Percentiles rank a stretch among this genome's conserved stretches.
Conservation (phyloP, 345 rosid genomes). For the Combretum micranthum region DNA sequence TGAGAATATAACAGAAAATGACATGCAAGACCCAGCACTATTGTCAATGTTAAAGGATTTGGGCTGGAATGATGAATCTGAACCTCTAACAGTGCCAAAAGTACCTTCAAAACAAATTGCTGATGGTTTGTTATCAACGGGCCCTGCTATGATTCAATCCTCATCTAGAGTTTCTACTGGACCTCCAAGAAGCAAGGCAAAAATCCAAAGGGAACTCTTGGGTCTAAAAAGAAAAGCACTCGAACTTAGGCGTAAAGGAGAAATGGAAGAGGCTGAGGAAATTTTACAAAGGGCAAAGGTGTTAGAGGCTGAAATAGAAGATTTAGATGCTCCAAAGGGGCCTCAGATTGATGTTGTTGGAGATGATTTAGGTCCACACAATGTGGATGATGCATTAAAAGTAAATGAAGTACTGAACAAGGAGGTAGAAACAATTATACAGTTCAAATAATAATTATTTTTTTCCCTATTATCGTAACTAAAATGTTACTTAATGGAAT, state of each 20-base stretch:
- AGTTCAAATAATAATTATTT: too few relatives aligned
- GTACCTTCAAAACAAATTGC: conserved; percentile 17
- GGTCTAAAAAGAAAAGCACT: conserved; percentile 79
- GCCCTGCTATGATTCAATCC: conserved; percentile 13
- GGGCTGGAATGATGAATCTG: conserved; percentile 58
- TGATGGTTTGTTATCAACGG: background rate
- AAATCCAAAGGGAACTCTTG: conserved; percentile 79
- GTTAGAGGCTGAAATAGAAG: conserved; percentile 53
- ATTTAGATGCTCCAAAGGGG: conserved; percentile 44
- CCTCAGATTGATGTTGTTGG: conserved; percentile 13
- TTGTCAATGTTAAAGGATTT: conserved; percentile 41
- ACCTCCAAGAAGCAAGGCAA: conserved; percentile 53
- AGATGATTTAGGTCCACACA: conserved; percentile 48
- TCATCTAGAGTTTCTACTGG: conserved; percentile 15
- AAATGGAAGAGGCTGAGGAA: conserved; percentile 73
- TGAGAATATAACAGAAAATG: conserved; percentile 40
- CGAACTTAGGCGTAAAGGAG: conserved; percentile 72
- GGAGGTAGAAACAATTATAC: too few relatives aligned
- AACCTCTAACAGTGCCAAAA: conserved; percentile 15
- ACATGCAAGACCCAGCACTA: conserved; percentile 51
- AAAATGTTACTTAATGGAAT: too few relatives aligned
- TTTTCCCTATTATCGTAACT: too few relatives aligned
- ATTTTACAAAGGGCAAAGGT: conserved; percentile 48
- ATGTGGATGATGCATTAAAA: conserved; percentile 36
- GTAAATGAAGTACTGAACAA: conserved; percentile 14